phyloP scores from a whole-genome alignment of 495 filamentous ascomycete genomes.

The Paragyromitra xinjiangensis region DNA sequence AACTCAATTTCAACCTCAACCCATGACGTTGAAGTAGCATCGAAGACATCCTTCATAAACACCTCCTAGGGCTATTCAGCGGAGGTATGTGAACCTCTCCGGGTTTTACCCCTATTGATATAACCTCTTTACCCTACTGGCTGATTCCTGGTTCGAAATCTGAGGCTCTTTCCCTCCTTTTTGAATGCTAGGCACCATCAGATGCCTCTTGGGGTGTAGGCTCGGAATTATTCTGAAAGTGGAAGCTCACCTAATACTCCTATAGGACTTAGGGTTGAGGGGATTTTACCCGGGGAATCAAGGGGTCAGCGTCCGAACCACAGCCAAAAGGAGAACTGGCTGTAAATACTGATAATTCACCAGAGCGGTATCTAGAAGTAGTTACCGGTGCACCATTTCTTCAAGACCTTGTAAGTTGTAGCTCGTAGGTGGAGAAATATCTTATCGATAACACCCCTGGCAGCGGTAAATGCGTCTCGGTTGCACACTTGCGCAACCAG shows the following conservation, averaged over 20 bases:
- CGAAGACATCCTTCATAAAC: background rate
- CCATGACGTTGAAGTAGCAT: background rate
- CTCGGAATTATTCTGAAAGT: background rate
- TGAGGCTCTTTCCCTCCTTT: too few species aligned
- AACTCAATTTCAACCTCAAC: constrained; percentile 14
- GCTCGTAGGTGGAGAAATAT: constrained; percentile 10
- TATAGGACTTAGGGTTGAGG: background rate
- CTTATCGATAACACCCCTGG: constrained; percentile 37
- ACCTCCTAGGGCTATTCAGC: background rate
- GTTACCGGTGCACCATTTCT: background rate
- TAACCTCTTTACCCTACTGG: background rate
- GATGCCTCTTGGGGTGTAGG: background rate
- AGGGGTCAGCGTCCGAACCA: background rate
- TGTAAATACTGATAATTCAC: background rate
- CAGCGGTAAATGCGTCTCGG: constrained; percentile 38
- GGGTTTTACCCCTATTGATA: background rate
- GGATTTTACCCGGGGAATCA: background rate
- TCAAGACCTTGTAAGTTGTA: background rate
- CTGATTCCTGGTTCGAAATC: too few species aligned
- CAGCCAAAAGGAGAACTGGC: background rate
- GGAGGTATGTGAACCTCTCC: background rate
- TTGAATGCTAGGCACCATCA: too few species aligned
- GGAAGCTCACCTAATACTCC: background rate
- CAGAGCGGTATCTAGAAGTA: background rate
- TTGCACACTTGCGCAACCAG: constrained; percentile 36